These are phyloP conservation scores for Sugiyamaella pinicola DNA, from an alignment of 1,139 yeast species.

Conservation along the genomic window DNA sequence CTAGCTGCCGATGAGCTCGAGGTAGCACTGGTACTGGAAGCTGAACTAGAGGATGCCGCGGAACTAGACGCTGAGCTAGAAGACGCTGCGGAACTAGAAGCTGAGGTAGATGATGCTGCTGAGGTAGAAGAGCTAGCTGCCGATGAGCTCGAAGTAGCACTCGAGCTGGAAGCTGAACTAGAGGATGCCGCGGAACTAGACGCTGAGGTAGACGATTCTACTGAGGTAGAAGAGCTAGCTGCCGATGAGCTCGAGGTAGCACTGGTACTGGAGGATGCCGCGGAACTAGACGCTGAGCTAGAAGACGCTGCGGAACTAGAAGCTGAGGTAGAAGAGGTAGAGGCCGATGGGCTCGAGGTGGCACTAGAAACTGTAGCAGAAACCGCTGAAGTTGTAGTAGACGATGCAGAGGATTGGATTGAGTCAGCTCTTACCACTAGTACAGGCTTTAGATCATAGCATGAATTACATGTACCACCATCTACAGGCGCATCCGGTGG, in stretches of 20 bases:
- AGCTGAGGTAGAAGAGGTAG: background rate
- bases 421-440: background rate
- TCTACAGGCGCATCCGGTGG: conserved; percentile 8
- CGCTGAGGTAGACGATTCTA: too few species aligned
- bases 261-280: too few species aligned
- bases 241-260: too few species aligned
- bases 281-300: background rate
- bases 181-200: conserved; percentile 1
- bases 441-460: background rate
- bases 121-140: conserved; percentile 6
- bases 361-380: background rate
- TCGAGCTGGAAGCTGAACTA: background rate
- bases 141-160: background rate
- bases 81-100: background rate
- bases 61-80: background rate
- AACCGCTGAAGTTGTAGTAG: too few species aligned
- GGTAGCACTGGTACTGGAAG: background rate
- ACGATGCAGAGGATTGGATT: too few species aligned
- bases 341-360: background rate
- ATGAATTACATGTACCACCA: background rate
- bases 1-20: background rate
- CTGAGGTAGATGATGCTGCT: background rate
- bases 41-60: background rate
- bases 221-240: too few species aligned
- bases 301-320: background rate